Conservation (phyloP, 2,329 filamentous ascomycete species). For the Macroventuria anomochaeta region DNA sequence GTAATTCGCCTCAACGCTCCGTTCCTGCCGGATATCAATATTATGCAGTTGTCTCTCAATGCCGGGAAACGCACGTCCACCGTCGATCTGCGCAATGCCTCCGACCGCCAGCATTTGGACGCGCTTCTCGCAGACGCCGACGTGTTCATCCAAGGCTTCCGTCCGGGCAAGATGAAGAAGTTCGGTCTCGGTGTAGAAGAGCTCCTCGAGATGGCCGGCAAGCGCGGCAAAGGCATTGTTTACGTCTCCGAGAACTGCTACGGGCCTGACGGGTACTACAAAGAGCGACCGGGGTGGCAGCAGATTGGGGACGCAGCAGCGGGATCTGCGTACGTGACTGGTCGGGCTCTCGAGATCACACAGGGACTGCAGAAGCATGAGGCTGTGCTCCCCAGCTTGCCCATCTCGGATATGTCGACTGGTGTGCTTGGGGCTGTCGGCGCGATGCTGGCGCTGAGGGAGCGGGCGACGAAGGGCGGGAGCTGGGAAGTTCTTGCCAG, state of each 20-base stretch:
- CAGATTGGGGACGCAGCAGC: constrained; percentile 54
- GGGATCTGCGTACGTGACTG: constrained; percentile 49
- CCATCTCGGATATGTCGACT: constrained; percentile 40
- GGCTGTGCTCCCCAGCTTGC: constrained; percentile 35
- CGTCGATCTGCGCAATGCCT: constrained; percentile 53
- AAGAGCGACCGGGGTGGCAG: constrained; percentile 58
- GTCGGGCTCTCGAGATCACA: constrained; percentile 36
- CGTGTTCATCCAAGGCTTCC: constrained; percentile 61
- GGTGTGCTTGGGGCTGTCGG: constrained; percentile 33
- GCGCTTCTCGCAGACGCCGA: constrained; percentile 56
- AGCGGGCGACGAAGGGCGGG: constrained; percentile 31
- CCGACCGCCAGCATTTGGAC: constrained; percentile 40
- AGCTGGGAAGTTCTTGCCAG: constrained; percentile 27
- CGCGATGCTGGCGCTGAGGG: constrained; percentile 34
- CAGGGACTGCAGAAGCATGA: constrained; percentile 33
- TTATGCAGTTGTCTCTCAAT: constrained; percentile 48
- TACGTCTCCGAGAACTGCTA: constrained; percentile 61
- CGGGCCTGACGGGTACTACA: constrained; percentile 56
- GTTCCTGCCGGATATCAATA: constrained; percentile 43
- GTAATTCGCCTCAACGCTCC: constrained; percentile 53
- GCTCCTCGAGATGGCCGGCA: constrained; percentile 50
- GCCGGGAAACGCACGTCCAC: constrained; percentile 52
- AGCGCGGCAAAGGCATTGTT: constrained; percentile 54
- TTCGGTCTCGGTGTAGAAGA: constrained; percentile 53
- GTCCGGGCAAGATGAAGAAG: constrained; percentile 53